phyloP scores from a whole-genome alignment of 768 basidiomycete species.

The Russula dissimulans region DNA sequence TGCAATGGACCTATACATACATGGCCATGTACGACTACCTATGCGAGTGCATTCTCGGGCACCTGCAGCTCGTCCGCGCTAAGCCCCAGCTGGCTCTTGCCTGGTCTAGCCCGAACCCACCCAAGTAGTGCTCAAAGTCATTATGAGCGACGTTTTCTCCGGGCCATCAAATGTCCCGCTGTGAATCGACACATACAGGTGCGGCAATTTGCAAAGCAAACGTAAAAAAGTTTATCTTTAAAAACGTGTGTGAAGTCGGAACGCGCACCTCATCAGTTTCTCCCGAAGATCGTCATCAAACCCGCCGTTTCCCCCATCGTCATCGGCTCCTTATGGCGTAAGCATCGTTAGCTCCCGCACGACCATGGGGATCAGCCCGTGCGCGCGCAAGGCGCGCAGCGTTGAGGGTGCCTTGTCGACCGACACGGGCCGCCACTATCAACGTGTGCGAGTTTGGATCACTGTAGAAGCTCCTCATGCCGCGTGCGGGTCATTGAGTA shows the following conservation, averaged over 20 bases:
- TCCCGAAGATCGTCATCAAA: constrained; percentile 56
- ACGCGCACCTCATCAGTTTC: constrained; percentile 43
- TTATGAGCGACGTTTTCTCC: constrained; percentile 6
- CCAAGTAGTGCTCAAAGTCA: constrained; percentile 1
- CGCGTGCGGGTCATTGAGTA: not conserved
- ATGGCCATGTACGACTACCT: too few relatives aligned
- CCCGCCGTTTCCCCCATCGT: constrained; percentile 49
- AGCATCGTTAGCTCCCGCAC: constrained; percentile 46
- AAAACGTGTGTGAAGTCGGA: not conserved
- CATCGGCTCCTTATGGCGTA: constrained; percentile 57
- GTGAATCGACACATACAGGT: constrained; percentile 16
- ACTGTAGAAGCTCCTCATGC: constrained; percentile 23
- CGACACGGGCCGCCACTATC: constrained; percentile 46
- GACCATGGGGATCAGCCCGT: constrained; percentile 40
- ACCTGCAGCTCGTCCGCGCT: too few relatives aligned
- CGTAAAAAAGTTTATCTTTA: too few relatives aligned
- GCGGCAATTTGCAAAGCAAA: constrained; percentile 3
- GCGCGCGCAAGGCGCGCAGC: constrained; percentile 38
- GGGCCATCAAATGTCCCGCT: constrained; percentile 9
- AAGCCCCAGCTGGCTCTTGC: not conserved
- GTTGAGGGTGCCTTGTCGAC: constrained; percentile 42
- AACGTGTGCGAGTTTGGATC: constrained; percentile 70
- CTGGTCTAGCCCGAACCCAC: not conserved
- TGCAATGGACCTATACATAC: too few relatives aligned
- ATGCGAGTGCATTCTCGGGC: too few relatives aligned